These are phyloP conservation scores for Dactylonectria estremocensis DNA, from an alignment of 2,329 filamentous ascomycete species.

Conservation along the genomic window DNA sequence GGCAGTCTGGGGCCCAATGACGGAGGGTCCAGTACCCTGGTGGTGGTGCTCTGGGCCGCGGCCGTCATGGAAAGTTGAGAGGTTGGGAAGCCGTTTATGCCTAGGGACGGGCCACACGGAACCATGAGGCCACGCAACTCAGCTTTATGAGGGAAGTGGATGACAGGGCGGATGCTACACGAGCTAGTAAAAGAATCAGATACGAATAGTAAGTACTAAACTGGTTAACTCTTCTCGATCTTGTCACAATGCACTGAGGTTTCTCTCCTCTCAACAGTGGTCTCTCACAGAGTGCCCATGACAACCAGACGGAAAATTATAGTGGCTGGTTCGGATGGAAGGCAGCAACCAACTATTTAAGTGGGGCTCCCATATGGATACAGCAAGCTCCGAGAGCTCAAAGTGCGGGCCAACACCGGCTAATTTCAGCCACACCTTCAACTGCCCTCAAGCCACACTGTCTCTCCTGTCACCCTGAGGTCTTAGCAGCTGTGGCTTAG, in stretches of 20 bases:
- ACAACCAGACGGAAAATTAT: not conserved
- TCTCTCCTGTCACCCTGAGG: not conserved
- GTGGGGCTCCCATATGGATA: not conserved
- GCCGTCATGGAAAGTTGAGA: conserved; percentile 39
- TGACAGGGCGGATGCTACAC: not conserved
- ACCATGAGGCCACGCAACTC: not conserved
- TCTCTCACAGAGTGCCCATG: too few relatives aligned
- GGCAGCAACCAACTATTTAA: not conserved
- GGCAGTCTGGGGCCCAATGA: conserved; percentile 35
- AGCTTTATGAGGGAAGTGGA: not conserved
- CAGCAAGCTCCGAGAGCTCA: not conserved
- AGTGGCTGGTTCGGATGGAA: not conserved
- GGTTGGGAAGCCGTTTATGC: conserved; percentile 38
- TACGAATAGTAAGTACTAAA: too few relatives aligned
- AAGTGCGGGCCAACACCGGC: conserved; percentile 8
- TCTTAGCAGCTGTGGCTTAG: conserved; percentile 35
- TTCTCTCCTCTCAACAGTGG: too few relatives aligned
- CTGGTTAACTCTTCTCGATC: not conserved
- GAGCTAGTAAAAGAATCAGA: too few relatives aligned
- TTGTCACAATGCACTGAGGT: too few relatives aligned
- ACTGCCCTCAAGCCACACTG: conserved; percentile 18
- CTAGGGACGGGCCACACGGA: not conserved
- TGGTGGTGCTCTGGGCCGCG: conserved; percentile 29
- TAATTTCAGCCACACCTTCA: conserved; percentile 7
- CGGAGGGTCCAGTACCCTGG: conserved; percentile 9